Percentiles rank a stretch among this genome's conserved stretches.
Evolutionary conservation across 805 yeast genomes (phyloP).

Genomic region (Starmerella sp.): DNA sequence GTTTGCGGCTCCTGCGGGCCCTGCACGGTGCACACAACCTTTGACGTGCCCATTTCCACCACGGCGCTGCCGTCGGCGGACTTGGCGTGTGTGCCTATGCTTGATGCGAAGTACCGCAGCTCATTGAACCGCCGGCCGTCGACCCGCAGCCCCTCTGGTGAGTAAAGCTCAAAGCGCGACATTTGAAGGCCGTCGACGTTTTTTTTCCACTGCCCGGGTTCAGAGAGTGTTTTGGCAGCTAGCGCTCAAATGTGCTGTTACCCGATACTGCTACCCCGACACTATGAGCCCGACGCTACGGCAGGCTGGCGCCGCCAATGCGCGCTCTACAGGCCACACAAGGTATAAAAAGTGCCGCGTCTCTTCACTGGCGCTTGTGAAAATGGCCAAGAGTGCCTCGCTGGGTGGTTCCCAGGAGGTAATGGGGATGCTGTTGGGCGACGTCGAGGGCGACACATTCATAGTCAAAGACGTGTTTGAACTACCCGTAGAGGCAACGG

Average conservation of each 20-base stretch:
- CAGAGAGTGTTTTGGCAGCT: not conserved
- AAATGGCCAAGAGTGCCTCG: conserved; percentile 79
- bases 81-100: conserved; percentile 76
- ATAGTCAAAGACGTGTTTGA: conserved; percentile 73
- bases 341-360: conserved; percentile 43
- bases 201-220: not conserved
- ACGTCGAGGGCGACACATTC: conserved; percentile 39
- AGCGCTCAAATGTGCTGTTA: not conserved
- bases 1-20: conserved; percentile 82
- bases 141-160: conserved; percentile 83
- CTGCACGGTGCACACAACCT: conserved; percentile 68
- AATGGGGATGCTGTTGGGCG: conserved; percentile 92
- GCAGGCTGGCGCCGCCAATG: not conserved
- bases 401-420: conserved; percentile 80
- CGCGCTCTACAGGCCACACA: not conserved
- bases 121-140: conserved; percentile 97
- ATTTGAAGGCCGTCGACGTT: not conserved
- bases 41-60: conserved; percentile 85
- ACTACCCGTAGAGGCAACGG: conserved; percentile 91
- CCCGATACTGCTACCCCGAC: not conserved
- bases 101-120: conserved; percentile 67
- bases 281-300: not conserved
- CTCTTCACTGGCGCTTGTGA: conserved; percentile 71
- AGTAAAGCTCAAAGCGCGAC: conserved; percentile 53
- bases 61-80: conserved; percentile 81